Base-by-base conservation (phyloP, 176 grass and related monocot genomes). In the Lolium perenne region DNA sequence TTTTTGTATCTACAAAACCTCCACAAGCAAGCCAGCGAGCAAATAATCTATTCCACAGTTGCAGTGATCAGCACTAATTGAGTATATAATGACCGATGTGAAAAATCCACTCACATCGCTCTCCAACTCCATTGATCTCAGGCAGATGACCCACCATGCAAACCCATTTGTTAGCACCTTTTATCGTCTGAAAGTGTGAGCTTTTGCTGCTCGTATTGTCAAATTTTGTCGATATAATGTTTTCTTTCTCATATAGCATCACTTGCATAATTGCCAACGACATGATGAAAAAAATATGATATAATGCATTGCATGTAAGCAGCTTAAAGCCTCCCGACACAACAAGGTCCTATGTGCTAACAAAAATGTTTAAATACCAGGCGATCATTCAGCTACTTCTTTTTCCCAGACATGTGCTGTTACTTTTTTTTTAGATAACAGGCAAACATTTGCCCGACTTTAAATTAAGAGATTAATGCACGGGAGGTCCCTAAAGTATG, bases 261-360 rank as follows among this genome's bases (percentile, higher is more conserved):
- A 61, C 14, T 4, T 41, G 40, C 48, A 16, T 60, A 35, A 70
- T 84, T 58, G 43, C 59, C 51, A 80, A 80, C 35, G 54, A 65
- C 48, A 38, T 76, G 35, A 84, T 20, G 62, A 11, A 56, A 18
- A 78, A 78, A 8, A 77, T 48, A 54, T 63, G 45, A 10, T 73
- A 9, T 79, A 79, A 81, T 63, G 72, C 73, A 48, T 50, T 20
- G 21, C 79, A 63, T 10, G 51, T 54, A 54, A 54, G 13, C 13
- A 58, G 18, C 55, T 73, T 87, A 78, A 78, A 90, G 89, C 80
- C 48, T 45, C 43, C 85, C 77, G 76, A 87, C 85, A 74, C 60
- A 76, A 54, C 84, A 10, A 13, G 74, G 65, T 29, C 55, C 12
- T 18, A 45, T 38, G 14, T 12, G 20, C 51, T 77, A 17, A 49